phyloP scores from a whole-genome alignment of 768 basidiomycete species.

The Lactarius sanguifluus region DNA sequence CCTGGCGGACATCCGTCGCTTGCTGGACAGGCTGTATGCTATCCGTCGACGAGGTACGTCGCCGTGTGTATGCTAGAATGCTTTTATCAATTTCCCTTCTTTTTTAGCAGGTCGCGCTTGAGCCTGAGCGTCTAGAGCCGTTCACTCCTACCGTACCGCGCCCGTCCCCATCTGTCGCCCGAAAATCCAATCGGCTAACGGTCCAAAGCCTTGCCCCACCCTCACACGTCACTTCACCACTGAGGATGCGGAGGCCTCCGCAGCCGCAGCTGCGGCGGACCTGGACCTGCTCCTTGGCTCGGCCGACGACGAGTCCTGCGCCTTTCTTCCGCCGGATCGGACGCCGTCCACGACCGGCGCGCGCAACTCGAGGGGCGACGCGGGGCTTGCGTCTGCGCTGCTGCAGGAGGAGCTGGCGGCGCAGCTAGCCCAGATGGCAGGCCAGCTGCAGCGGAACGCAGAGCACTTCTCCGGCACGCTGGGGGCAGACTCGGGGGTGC shows the following conservation, averaged over 20 bases:
- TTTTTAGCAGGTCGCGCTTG: conserved; percentile 40
- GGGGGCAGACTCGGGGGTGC: background rate
- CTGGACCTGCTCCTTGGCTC: conserved; percentile 18
- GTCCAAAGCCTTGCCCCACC: no score
- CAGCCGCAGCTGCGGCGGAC: background rate
- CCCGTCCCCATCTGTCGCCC: conserved; percentile 38
- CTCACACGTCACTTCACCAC: conserved; percentile 24
- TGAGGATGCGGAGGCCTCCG: background rate
- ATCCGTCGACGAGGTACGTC: conserved; percentile 54
- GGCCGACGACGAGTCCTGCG: conserved; percentile 28
- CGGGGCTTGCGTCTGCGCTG: background rate
- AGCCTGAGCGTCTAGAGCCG: conserved; percentile 21
- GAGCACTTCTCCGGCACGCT: conserved; percentile 34
- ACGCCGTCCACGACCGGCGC: no score
- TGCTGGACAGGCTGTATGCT: conserved; percentile 56
- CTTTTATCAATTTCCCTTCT: background rate
- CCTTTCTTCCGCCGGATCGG: conserved; percentile 34
- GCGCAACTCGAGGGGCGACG: conserved; percentile 28
- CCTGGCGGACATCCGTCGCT: conserved; percentile 43
- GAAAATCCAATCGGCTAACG: conserved; percentile 13
- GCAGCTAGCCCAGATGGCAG: conserved; percentile 39
- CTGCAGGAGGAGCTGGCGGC: no score
- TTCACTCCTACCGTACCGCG: conserved; percentile 52
- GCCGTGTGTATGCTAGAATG: background rate
- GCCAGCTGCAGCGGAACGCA: conserved; percentile 80